Base-by-base conservation (phyloP, 2,329 filamentous ascomycete species). In the Colletotrichum horii region DNA sequence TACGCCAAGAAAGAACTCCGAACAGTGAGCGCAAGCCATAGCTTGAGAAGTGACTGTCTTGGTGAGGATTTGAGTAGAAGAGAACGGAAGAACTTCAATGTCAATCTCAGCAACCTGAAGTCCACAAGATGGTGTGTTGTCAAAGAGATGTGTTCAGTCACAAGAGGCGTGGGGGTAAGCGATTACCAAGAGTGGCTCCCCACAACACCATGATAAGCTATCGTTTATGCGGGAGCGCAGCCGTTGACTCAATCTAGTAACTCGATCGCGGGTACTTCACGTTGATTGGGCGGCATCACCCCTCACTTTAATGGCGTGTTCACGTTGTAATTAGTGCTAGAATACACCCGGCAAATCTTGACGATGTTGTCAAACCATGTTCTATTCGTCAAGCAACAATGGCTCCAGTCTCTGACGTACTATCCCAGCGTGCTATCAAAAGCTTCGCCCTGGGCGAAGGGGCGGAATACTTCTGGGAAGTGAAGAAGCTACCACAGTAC, bases 261-360 rank as follows among this genome's bases (percentile, higher is more conserved):
- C 0, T 22, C n/a, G 12, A 24, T 22, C 43, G 43, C 43, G n/a
- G 43, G n/a, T 0, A 14, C n/a, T 52, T 0, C 43, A 1, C 24
- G n/a, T 22, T 52, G 43, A 52, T 22, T 52, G n/a, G 43, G 22
- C 43, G n/a, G n/a, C n/a, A 52, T 22, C n/a, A 52, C 11, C 11
- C n/a, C 0, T 52, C n/a, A 24, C 0, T 8, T 8, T n/a, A 52
- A 52, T 0, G 6, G n/a, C 11, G 0, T 52, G 0, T 14, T 2
- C 11, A 8, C 43, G 43, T 0, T 52, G 43, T 22, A 24, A 52
- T 22, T 11, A 1, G 4, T 3, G 2, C n/a, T 11, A 22, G 0
- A 22, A 52, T 22, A 24, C 3, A 8, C 14, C n/a, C 0, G 43
- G 43, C 0, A 52, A 52, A 0, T 24, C n/a, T 22, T 48, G 43